A percentile compares a stretch with the other conserved stretches of the same genome.
phyloP scores from a whole-genome alignment of 768 basidiomycete species.

The Postia placenta region DNA sequence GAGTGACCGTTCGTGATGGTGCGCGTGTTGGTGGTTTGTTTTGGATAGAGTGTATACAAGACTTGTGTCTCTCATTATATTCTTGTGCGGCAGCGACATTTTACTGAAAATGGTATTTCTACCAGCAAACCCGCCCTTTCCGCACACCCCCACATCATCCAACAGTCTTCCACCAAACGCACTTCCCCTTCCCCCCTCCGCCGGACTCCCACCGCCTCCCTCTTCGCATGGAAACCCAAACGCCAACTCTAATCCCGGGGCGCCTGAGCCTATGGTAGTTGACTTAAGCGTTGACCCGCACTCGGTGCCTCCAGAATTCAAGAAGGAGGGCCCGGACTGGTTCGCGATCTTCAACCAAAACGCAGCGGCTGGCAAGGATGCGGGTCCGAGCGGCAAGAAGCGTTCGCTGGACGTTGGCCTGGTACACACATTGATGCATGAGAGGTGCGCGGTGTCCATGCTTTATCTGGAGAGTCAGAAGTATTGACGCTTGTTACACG shows the following conservation, averaged over 20 bases:
- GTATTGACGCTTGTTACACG: not conserved
- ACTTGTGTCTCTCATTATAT: no score
- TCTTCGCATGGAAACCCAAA: not conserved
- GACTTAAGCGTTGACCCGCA: conserved; percentile 31
- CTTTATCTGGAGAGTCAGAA: not conserved
- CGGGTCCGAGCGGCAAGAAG: conserved; percentile 33
- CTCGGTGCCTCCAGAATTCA: conserved; percentile 45
- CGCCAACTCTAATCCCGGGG: not conserved
- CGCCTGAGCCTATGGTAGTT: conserved; percentile 12
- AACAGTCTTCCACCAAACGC: conserved; percentile 19
- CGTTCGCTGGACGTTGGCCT: conserved; percentile 71
- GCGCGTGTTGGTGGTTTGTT: not conserved
- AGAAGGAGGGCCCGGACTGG: conserved; percentile 82
- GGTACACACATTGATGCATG: conserved; percentile 85
- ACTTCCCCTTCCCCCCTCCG: not conserved
- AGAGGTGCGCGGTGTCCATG: conserved; percentile 50
- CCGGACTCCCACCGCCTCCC: conserved; percentile 10
- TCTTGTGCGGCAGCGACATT: no score
- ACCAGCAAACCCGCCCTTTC: conserved; percentile 14
- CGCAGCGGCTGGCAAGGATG: not conserved
- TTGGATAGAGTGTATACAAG: no score
- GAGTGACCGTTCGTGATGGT: not conserved
- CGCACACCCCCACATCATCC: conserved; percentile 22
- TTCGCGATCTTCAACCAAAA: conserved; percentile 70
- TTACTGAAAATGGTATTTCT: no score